Conservation (phyloP, 2,329 filamentous ascomycete species). For the Zopfia rhizophila region DNA sequence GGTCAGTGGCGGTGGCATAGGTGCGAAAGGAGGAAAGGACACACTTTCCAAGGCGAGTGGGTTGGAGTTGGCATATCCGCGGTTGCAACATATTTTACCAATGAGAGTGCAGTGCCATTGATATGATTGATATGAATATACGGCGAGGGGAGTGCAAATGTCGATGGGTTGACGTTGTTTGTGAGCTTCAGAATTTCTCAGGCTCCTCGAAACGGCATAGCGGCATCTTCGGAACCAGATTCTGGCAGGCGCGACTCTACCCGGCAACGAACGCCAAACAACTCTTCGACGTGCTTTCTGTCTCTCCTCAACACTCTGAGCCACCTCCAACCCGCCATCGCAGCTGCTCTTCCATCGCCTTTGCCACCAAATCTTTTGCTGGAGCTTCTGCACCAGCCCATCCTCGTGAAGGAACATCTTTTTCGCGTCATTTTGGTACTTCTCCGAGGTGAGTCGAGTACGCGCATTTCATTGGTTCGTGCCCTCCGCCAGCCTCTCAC, state of each 20-base stretch:
- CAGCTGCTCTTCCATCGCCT: slow-evolving; percentile 22
- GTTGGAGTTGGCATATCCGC: slow-evolving; percentile 67
- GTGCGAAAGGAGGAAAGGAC: slow-evolving; percentile 59
- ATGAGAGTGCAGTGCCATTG: slow-evolving; percentile 25
- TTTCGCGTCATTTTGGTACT: slow-evolving; percentile 35
- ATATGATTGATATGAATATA: slow-evolving; percentile 8
- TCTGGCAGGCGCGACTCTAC: slow-evolving; percentile 7
- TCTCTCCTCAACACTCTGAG: slow-evolving; percentile 30
- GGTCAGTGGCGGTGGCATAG: slow-evolving; percentile 62
- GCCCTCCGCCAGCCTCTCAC: slow-evolving; percentile 45
- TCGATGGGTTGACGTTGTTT: slow-evolving; percentile 12
- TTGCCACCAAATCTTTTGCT: slow-evolving; percentile 5
- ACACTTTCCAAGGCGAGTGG: slow-evolving; percentile 60
- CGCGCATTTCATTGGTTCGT: slow-evolving; percentile 46
- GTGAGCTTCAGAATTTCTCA: slow-evolving; percentile 43
- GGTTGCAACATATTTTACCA: slow-evolving; percentile 70
- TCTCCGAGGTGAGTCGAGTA: slow-evolving; percentile 38
- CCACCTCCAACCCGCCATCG: slow-evolving; percentile 25
- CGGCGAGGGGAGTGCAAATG: slow-evolving; percentile 33
- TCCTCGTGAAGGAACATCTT: slow-evolving; percentile 14
- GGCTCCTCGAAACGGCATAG: slow-evolving; percentile 37
- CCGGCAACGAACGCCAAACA: not conserved
- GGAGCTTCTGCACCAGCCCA: not conserved
- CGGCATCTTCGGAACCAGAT: not conserved
- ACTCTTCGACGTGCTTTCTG: slow-evolving; percentile 13